A percentile compares a stretch with the other conserved stretches of the same genome.
phyloP scores from a whole-genome alignment of 2,329 filamentous ascomycete genomes.

The Ascocoryne sarcoides region DNA sequence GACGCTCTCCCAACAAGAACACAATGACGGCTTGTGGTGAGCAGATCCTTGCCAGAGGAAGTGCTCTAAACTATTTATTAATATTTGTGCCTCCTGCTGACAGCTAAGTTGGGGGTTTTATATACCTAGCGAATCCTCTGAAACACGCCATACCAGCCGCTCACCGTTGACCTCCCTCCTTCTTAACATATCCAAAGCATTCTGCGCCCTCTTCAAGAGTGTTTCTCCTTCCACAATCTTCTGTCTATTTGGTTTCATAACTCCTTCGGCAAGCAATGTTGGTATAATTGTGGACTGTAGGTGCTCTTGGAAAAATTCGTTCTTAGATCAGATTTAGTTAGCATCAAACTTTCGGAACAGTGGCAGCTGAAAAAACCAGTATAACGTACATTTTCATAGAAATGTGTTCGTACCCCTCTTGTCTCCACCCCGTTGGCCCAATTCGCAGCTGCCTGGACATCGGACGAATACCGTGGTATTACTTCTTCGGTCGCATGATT shows the following conservation, averaged over 20 bases:
- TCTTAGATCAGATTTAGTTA: too few relatives aligned
- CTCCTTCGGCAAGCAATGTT: conserved; percentile 27
- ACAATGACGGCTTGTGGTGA: too few relatives aligned
- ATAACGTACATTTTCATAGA: conserved; percentile 38
- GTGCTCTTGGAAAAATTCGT: conserved; percentile 40
- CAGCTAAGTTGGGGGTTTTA: too few relatives aligned
- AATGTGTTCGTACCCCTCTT: conserved; percentile 47
- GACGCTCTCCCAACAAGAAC: too few relatives aligned
- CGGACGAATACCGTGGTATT: conserved; percentile 46
- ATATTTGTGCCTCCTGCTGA: too few relatives aligned
- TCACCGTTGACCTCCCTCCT: conserved; percentile 37
- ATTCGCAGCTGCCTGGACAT: conserved; percentile 33
- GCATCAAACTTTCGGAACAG: too few relatives aligned
- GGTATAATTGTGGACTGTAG: conserved; percentile 23
- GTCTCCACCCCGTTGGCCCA: conserved; percentile 46
- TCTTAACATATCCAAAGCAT: conserved; percentile 35
- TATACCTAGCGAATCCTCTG: too few relatives aligned
- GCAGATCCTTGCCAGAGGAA: too few relatives aligned
- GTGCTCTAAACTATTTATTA: too few relatives aligned
- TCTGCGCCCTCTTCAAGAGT: conserved; percentile 28
- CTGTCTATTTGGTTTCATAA: conserved; percentile 34
- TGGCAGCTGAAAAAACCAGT: not conserved
- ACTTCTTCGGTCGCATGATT: conserved; percentile 39
- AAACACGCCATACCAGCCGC: conserved; percentile 31
- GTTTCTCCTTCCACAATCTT: conserved; percentile 34